Base-by-base conservation (phyloP, 345 rosid species). In the Anastatica hierochuntica region DNA sequence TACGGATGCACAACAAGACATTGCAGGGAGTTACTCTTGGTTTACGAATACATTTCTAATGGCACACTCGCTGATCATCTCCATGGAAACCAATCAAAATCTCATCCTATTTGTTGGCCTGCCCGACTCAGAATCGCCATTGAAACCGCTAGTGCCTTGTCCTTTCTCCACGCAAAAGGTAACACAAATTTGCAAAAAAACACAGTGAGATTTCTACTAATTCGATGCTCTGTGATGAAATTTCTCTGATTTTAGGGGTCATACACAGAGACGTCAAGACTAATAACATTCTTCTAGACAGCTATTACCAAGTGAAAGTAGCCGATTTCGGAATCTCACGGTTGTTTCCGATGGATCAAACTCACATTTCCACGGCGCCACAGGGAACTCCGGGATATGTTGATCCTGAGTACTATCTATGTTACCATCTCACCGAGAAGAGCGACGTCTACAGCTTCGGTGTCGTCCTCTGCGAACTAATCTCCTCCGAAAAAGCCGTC, bases 241-340 rank as follows among this genome's bases (percentile, higher is more conserved):
- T 1, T n/a, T 20, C 20, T 15, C 58, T 78, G 71, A 67, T 80
- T 60, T n/a, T 79, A n/a, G n/a, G n/a, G n/a, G n/a, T n/a, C n/a
- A n/a, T n/a, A n/a, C n/a, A n/a, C n/a, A n/a, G n/a, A n/a, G 98
- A 90, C 42, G 80, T 90, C 5, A 90, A 90, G 70, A 80, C 95
- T 2, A 86, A 84, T 46, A 90, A 90, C 53, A 90, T 90, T 67
- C 90, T 90, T 16, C 67, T 90, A 77, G 98, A 82, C 63, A 75
- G 61, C 72, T 63, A 62, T 50, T 77, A 68, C 30, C 76, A 58
- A 64, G 88, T 95, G 10, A 90, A 90, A 78, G 96, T 90, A 3
- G 98, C 98, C 2, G 98, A 90, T 70, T 90, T 90, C 8, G 98
- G 96, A 26, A 95, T 90, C 61, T 90, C 98, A 3, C 74, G 98